A percentile compares a stretch with the other conserved stretches of the same genome.
phyloP scores from a whole-genome alignment of 495 filamentous ascomycete genomes.

The Daldinia decipiens region DNA sequence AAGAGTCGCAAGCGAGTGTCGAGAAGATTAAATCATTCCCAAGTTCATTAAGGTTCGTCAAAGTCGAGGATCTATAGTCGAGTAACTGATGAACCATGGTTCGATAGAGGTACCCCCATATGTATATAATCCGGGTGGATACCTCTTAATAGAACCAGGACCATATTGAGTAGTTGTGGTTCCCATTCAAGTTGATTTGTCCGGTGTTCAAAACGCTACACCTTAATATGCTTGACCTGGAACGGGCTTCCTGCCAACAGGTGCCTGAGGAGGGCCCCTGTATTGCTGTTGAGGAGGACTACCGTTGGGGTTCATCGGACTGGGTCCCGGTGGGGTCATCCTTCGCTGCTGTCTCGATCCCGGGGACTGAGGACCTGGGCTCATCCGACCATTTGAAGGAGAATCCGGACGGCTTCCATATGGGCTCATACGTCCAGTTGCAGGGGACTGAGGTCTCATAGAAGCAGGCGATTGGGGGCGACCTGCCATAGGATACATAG shows the following conservation, averaged over 20 bases:
- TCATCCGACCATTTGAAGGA: constrained; percentile 49
- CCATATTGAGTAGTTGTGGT: constrained; percentile 8
- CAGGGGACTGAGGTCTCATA: constrained; percentile 55
- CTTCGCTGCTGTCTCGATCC: constrained; percentile 55
- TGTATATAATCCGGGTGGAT: background rate
- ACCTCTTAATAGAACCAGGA: background rate
- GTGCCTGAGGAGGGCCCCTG: constrained; percentile 37
- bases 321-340: constrained; percentile 65
- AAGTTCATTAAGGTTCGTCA: constrained; percentile 45
- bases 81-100: constrained; percentile 14
- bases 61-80: constrained; percentile 33
- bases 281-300: constrained; percentile 45
- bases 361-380: constrained; percentile 55
- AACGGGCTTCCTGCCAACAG: constrained; percentile 58
- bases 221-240: constrained; percentile 61
- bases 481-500: constrained; percentile 52
- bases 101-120: constrained; percentile 4
- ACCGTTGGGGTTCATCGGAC: constrained; percentile 67
- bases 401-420: constrained; percentile 48
- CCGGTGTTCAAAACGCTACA: constrained; percentile 2
- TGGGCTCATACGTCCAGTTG: constrained; percentile 53
- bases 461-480: constrained; percentile 49
- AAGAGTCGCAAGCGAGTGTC: constrained; percentile 51
- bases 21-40: constrained; percentile 47
- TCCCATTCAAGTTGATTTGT: constrained; percentile 5